Evolutionary conservation across 2,329 filamentous ascomycete genomes (phyloP), one percentile per base, ranked within the genome.

Genomic region (Fusarium chaquense): DNA sequence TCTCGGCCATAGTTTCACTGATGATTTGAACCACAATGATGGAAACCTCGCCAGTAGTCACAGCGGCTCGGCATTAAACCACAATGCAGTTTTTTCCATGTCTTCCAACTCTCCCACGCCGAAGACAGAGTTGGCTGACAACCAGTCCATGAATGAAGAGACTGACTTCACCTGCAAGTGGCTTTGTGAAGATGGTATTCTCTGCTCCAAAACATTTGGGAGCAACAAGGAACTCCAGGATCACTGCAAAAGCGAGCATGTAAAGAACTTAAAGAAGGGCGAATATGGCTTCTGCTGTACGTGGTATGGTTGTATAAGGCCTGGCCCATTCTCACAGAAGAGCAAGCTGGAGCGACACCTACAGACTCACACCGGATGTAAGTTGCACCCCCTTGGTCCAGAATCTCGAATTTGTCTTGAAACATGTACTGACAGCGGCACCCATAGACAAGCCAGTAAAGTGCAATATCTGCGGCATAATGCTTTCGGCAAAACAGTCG

Each of bases 401-500:
- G 44, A 20, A 24, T 46, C 28, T 26, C 33, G 41, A 61, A 66
- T 28, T 33, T 44, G 33, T 43, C 20, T 43, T 18, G 38, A 32
- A 51, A 2, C 53, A 54, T 46, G 12, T 62, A 18, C 66, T 74
- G 44, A 75, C 33, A 40, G 33, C 9, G 35, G 15, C 20, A 15
- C 26, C 10, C 26, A 32, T 28, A 90, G 89, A 84, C 73, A 90
- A 90, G 77, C 86, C 87, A 9, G 88, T 86, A 58, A 79, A 82
- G 45, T 91, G 88, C 67, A 74, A 80, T 3, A 80, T 82, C 22
- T 92, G 90, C 71, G 81, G 83, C 12, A 81, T 86, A 60, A 81
- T 81, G 5, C 88, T 92, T 72, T 91, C 90, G 1, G 89, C 89
- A 3, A 87, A 89, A 70, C 90, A 92, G 76, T 88, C 90, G 1